Percentiles rank a stretch among this genome's conserved stretches.
Evolutionary conservation across 768 basidiomycete genomes (phyloP).

Genomic region (Suillus cothurnatus): DNA sequence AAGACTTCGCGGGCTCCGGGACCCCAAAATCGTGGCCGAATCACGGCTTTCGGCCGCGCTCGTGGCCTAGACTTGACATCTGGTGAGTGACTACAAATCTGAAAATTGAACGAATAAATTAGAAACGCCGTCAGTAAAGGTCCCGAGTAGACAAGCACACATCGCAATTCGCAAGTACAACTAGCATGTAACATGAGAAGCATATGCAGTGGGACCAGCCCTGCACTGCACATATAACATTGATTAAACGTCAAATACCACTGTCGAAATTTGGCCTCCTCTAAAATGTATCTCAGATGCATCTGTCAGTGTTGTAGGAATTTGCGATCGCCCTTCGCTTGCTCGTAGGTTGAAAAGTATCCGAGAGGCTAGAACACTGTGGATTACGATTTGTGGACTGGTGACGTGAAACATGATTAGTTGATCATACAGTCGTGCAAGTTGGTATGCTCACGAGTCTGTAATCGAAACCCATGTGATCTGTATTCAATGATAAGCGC

Average conservation of each 20-base stretch:
- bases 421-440: neutral
- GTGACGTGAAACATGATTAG: neutral
- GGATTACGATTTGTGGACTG: conserved; percentile 3
- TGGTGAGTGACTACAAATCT: no score
- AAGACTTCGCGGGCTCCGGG: no score
- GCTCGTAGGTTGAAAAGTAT: conserved; percentile 9
- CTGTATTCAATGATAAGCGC: neutral
- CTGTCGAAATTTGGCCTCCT: neutral
- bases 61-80: no score
- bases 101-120: no score
- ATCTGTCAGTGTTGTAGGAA: no score
- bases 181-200: no score
- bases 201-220: neutral
- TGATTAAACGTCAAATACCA: neutral
- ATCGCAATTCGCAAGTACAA: neutral
- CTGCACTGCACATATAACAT: neutral
- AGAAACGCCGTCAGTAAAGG: neutral
- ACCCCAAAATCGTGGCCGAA: no score
- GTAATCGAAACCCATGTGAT: neutral
- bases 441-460: neutral
- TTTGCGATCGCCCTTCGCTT: neutral
- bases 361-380: conserved; percentile 7
- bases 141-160: neutral
- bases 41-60: no score
- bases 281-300: neutral